Percentiles rank a stretch among this genome's conserved stretches.
phyloP scores from a whole-genome alignment of 169 alveolate species.

The Miamiensis avidus region DNA sequence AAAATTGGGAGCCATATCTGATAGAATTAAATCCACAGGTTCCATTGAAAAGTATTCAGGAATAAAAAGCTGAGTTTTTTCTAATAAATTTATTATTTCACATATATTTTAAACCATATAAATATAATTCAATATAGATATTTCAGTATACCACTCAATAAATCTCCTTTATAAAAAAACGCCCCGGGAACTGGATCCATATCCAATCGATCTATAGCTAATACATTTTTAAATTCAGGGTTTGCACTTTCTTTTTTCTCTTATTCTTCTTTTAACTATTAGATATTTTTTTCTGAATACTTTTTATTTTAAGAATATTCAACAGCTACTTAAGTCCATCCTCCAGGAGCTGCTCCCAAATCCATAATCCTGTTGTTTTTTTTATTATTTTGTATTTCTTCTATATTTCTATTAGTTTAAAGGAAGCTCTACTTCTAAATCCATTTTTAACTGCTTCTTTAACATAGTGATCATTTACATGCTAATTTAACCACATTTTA shows the following conservation, averaged over 20 bases:
- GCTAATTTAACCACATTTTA: background rate
- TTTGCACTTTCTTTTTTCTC: background rate
- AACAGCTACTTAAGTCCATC: slow-evolving; percentile 73
- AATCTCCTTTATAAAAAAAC: slow-evolving; percentile 4
- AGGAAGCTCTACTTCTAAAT: slow-evolving; percentile 70
- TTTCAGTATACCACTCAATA: background rate
- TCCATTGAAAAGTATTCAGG: slow-evolving; percentile 17
- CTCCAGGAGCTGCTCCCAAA: slow-evolving; percentile 82
- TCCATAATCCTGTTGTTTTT: slow-evolving; percentile 55
- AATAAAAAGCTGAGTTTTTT: background rate
- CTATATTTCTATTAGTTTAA: slow-evolving; percentile 64
- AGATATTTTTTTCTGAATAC: background rate
- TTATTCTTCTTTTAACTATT: too few relatives aligned
- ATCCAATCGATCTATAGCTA: background rate
- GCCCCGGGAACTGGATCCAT: background rate
- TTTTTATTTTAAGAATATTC: background rate
- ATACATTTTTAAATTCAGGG: too few relatives aligned
- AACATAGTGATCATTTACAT: background rate
- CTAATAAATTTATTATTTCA: too few relatives aligned
- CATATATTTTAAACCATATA: too few relatives aligned
- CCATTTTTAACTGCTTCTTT: background rate
- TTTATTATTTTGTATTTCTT: slow-evolving; percentile 44
- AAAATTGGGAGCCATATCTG: slow-evolving; percentile 56
- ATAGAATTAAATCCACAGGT: slow-evolving; percentile 16
- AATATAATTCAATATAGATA: too few relatives aligned